phyloP scores from a whole-genome alignment of 345 rosid species.

The Barbarea vulgaris region DNA sequence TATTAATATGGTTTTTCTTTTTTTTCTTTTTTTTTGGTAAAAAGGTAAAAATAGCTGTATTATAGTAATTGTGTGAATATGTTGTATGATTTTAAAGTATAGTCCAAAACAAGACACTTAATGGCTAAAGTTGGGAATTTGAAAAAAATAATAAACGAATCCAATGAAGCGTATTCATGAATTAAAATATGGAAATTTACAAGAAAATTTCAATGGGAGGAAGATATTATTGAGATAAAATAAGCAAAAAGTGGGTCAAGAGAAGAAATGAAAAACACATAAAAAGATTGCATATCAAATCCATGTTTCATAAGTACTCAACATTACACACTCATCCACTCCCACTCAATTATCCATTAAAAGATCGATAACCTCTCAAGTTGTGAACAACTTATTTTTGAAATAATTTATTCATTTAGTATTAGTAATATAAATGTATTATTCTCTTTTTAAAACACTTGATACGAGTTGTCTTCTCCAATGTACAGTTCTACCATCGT shows the following conservation, averaged over 20 bases:
- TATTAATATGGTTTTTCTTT: background rate
- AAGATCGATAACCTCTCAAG: slow-evolving; percentile 16
- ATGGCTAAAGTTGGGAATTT: background rate
- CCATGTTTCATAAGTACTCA: slow-evolving; percentile 41
- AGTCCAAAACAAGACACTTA: background rate
- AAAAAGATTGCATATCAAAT: slow-evolving; percentile 38
- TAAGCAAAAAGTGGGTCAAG: slow-evolving; percentile 23
- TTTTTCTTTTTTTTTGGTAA: background rate
- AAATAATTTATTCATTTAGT: background rate
- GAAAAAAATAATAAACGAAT: background rate
- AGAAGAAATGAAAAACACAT: background rate
- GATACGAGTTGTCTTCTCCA: background rate
- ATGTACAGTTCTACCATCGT: background rate
- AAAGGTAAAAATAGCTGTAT: background rate
- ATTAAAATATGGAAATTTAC: background rate
- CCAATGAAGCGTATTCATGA: slow-evolving; percentile 14
- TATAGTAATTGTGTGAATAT: background rate
- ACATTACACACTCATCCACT: slow-evolving; percentile 37
- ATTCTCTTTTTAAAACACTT: background rate
- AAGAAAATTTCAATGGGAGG: background rate
- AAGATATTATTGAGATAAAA: slow-evolving; percentile 14
- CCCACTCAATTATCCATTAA: slow-evolving; percentile 8
- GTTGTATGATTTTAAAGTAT: background rate
- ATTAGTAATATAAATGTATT: background rate
- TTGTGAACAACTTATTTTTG: slow-evolving; percentile 24